These are phyloP conservation scores for Paramecium bursaria DNA, from an alignment of 73 alveolate genomes.

Conservation along the genomic window DNA sequence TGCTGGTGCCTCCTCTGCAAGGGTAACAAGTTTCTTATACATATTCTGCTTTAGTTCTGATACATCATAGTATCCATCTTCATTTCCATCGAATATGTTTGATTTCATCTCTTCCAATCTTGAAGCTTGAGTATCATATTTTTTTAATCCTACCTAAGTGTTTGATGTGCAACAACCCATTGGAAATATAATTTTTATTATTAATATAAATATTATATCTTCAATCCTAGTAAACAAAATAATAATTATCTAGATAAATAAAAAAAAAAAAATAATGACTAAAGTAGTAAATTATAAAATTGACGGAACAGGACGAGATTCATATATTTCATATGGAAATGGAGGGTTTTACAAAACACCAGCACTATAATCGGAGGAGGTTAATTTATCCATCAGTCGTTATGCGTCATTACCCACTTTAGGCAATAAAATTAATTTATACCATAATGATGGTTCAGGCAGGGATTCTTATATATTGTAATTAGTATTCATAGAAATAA, in stretches of 20 bases:
- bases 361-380: not conserved
- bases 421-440: slow-evolving; percentile 51
- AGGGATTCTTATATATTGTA: slow-evolving; percentile 62
- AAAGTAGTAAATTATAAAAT: slow-evolving; percentile 56
- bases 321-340: slow-evolving; percentile 39
- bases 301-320: slow-evolving; percentile 51
- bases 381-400: not conserved
- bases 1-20: not conserved
- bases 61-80: slow-evolving; percentile 44
- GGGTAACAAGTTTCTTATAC: not conserved
- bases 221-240: no score
- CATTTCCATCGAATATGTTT: slow-evolving; percentile 42
- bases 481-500: no score
- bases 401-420: slow-evolving; percentile 51
- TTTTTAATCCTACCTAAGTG: no score
- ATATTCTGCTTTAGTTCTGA: not conserved
- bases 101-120: slow-evolving; percentile 33
- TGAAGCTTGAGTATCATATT: slow-evolving; percentile 7
- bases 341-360: slow-evolving; percentile 51
- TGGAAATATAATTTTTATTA: no score
- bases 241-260: no score
- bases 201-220: no score
- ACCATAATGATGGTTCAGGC: slow-evolving; percentile 70
- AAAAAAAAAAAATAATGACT: slow-evolving; percentile 39
- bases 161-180: no score